Evolutionary conservation across 306 rosid genomes (phyloP).

Genomic region (Casuarina glauca): DNA sequence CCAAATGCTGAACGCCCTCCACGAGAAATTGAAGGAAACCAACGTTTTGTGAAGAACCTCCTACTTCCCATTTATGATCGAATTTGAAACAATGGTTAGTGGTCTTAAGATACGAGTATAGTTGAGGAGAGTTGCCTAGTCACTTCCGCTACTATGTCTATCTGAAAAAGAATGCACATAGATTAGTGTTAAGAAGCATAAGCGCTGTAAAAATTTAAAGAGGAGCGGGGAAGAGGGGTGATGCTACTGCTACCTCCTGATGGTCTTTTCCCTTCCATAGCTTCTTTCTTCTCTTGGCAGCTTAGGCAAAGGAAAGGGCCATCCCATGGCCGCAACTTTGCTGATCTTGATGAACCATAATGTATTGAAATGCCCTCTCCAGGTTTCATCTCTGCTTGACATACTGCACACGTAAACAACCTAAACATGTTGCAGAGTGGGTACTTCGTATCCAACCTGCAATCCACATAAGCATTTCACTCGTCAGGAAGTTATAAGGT

Average conservation of each 20-base stretch:
- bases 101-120: constrained; percentile 56
- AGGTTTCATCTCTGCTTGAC: constrained; percentile 91
- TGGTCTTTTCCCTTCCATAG: constrained; percentile 95
- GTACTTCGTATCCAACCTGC: constrained; percentile 92
- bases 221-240: constrained; percentile 14
- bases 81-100: constrained; percentile 41
- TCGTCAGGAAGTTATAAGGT: constrained; percentile 26
- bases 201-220: background rate
- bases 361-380: constrained; percentile 93
- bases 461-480: constrained; percentile 31
- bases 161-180: constrained; percentile 54
- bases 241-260: constrained; percentile 45
- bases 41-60: constrained; percentile 34
- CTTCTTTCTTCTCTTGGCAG: constrained; percentile 98
- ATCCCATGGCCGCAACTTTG: constrained; percentile 92
- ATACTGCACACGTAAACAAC: constrained; percentile 91
- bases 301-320: constrained; percentile 96
- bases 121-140: constrained; percentile 53
- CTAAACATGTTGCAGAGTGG: constrained; percentile 99
- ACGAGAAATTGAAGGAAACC: constrained; percentile 50
- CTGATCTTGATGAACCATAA: constrained; percentile 54
- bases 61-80: constrained; percentile 45
- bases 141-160: constrained; percentile 86
- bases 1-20: constrained; percentile 44
- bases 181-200: constrained; percentile 16